Evolutionary conservation across 2,329 filamentous ascomycete species (phyloP), one percentile per base, ranked within the genome.

Genomic region (Aspergillus sp.): DNA sequence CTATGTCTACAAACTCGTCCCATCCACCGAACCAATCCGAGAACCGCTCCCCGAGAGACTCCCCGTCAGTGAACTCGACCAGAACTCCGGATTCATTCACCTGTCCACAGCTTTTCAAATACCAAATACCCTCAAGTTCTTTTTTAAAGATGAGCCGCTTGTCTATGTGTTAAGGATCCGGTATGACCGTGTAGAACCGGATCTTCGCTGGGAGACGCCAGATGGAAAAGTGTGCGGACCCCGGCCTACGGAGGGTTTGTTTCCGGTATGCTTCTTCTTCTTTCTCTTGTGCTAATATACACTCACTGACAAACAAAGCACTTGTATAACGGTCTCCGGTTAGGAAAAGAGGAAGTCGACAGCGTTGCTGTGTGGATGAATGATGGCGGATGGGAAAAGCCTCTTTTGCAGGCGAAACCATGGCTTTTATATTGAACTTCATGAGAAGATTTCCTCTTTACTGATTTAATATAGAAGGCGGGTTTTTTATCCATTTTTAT

Each of bases 1-100:
- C 26, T 69, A 61, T 43, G 43, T 68, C 46, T 69, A 69, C 51
- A 69, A 69, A 46, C 58, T 69, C 36, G 44, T 67, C 7, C 60
- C 66, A 12, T 67, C 65, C 7, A 56, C 61, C 4, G 39, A 57
- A 7, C 62, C 61, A 3, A 57, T 68, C 26, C 59, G 58, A 11
- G 62, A 68, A 42, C 58, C 65, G 29, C 48, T 67, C 33, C 64
- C 64, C 28, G 64, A 67, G 8, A 51, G 52, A 29, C 56, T 69
- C 26, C 56, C 63, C 3, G 58, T 68, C 40, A 68, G 65, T 43
- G 56, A 66, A 30, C 45, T 69, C 29, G 66, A 69, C 44, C 43
- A 59, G 37, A 46, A 51, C 19, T 65, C 61, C 6, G 62, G 60
- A 33, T 69, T 68, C 38, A 59, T 69, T 39, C 66, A 69, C 45